A percentile compares a stretch with the other conserved stretches of the same genome.
These are phyloP conservation scores for Xylariomycetidae sp. DNA, from an alignment of 2,329 filamentous ascomycete species.

Conservation along the genomic window DNA sequence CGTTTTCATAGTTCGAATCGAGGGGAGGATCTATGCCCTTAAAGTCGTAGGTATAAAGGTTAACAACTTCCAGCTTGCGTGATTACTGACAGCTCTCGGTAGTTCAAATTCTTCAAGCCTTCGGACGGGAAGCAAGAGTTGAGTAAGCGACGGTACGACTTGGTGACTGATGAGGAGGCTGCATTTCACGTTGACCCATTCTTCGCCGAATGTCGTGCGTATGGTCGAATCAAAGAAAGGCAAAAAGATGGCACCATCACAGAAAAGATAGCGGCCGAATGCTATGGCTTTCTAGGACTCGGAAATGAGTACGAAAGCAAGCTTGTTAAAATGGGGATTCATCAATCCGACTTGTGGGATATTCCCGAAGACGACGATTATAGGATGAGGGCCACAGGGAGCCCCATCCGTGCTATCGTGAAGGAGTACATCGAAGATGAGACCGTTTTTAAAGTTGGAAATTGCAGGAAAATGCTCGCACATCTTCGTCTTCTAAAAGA, in stretches of 20 bases:
- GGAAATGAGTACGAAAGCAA: conserved; percentile 4
- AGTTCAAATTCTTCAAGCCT: conserved; percentile 10
- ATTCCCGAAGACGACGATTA: conserved; percentile 6
- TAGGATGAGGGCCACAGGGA: conserved; percentile 4
- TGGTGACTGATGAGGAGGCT: conserved; percentile 5
- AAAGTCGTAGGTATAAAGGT: conserved; percentile 10
- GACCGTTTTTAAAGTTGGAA: conserved; percentile 1
- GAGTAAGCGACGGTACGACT: neutral
- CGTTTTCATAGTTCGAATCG: conserved; percentile 8
- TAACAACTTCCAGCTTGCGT: neutral
- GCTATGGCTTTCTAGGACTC: conserved; percentile 7
- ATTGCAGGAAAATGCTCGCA: conserved; percentile 2
- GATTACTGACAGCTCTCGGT: neutral
- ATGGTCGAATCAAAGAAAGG: conserved; percentile 6
- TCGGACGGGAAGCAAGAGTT: conserved; percentile 1
- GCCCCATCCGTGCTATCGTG: conserved; percentile 7
- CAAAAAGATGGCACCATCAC: conserved; percentile 1
- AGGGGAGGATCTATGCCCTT: conserved; percentile 5
- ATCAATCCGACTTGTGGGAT: conserved; percentile 13
- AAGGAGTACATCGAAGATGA: conserved; percentile 12
- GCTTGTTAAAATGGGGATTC: conserved; percentile 1
- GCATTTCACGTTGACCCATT: conserved; percentile 11
- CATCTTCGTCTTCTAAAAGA: conserved; percentile 8
- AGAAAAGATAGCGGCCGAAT: conserved; percentile 4
- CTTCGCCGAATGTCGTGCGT: conserved; percentile 12